Base-by-base conservation (phyloP, 1,284 basidiomycete genomes). In the Mycosarcoma mackinlayi region DNA sequence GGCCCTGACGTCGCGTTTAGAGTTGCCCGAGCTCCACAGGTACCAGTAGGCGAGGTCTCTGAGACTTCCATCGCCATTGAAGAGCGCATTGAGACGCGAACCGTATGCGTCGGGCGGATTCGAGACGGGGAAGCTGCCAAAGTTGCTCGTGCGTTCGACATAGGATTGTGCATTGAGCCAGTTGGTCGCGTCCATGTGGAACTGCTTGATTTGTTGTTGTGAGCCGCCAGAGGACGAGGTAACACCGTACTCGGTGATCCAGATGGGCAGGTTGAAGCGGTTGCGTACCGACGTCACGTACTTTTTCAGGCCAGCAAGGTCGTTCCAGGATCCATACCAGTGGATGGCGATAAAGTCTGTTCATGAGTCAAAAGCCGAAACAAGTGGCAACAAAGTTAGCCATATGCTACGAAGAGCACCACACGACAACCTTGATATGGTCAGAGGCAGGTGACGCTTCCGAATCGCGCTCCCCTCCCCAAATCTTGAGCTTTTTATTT, bases 221-320 rank as follows among this genome's bases (percentile, higher is more conserved):
- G 52, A 54, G 4, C 73, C 70, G 35, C 70, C 62, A 16, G 71
- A 74, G 13, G 57, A 46, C 9, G 46, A n/a, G 39, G 78, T 81
- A 38, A 81, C 63, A 44, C 79, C 80, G 56, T 72, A 79, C 68
- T 81, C 80, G 44, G 78, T 79, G 38, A 81, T 41, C 80, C 80
- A 81, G 56, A 81, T 67, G 34, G 71, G 73, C n/a, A 61, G 37
- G 24, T 55, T 50, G 62, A 68, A 77, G 5, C 51, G 50, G 25
- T 63, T 57, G 66, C 63, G 63, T 14, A 79, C 56, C 9, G 52
- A 59, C 14, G 55, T 39, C 45, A 81, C 60, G 58, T 72, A 81
- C 6, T 46, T 45, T 38, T 76, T 73, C 38, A 80, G 58, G 1
- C 58, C 44, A 16, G 39, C 52, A 2, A 77, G 33, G 54, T 80